Conservation (phyloP, 2,329 filamentous ascomycete species). For the Thielaviopsis cerberus region DNA sequence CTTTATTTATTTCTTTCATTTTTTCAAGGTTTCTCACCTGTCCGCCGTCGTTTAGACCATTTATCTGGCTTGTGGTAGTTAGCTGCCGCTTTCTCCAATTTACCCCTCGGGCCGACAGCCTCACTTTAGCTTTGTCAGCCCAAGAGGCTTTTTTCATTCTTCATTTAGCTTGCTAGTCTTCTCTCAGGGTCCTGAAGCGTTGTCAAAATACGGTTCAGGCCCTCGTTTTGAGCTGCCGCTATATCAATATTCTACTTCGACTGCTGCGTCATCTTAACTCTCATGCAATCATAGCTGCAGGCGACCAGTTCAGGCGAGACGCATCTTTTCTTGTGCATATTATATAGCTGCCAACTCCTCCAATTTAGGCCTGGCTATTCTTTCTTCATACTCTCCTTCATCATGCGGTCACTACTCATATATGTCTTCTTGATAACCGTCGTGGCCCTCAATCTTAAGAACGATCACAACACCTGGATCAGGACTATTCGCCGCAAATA, state of each 20-base stretch:
- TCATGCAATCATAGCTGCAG: neutral
- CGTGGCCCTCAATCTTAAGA: conserved; percentile 5
- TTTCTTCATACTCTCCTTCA: neutral
- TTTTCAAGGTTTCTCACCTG: neutral
- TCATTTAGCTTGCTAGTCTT: neutral
- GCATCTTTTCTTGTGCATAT: neutral
- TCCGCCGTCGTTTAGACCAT: no score
- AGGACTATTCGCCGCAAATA: conserved; percentile 6
- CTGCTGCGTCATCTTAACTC: neutral
- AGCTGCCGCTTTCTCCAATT: neutral
- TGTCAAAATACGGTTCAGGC: neutral
- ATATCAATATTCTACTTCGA: neutral
- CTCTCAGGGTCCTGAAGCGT: neutral
- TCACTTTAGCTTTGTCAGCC: neutral
- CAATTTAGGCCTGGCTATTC: no score
- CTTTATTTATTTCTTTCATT: neutral
- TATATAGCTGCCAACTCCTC: neutral
- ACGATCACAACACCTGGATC: neutral
- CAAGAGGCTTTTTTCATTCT: neutral
- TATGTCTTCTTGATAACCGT: conserved; percentile 7
- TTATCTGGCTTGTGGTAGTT: neutral
- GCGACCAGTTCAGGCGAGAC: neutral
- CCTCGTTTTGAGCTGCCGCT: neutral
- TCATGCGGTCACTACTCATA: conserved; percentile 6
- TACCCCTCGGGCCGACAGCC: neutral